Percentiles rank a stretch among this genome's conserved stretches.
phyloP scores from a whole-genome alignment of 1,139 yeast genomes.

The Magnusiomyces paraingens region DNA sequence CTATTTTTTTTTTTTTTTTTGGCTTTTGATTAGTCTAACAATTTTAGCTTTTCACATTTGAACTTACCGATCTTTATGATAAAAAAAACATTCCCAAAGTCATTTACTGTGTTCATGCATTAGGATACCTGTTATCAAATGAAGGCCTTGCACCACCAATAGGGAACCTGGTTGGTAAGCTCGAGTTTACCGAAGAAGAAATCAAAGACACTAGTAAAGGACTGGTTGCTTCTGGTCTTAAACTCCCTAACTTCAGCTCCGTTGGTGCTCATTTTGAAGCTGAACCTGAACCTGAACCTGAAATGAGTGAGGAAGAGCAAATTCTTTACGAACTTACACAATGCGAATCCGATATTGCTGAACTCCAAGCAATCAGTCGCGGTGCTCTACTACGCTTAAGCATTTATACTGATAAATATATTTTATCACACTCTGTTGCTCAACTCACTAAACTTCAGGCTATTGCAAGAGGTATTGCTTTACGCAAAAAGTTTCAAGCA shows the following conservation, averaged over 20 bases:
- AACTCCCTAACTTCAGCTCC: constrained; percentile 38
- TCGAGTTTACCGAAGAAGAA: constrained; percentile 61
- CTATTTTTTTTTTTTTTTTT: neutral
- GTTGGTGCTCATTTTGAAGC: constrained; percentile 34
- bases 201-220: constrained; percentile 61
- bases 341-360: constrained; percentile 37
- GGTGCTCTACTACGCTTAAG: constrained; percentile 22
- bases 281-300: constrained; percentile 21
- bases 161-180: constrained; percentile 54
- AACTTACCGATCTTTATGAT: constrained; percentile 87
- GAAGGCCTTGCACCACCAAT: constrained; percentile 54
- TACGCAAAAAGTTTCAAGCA: constrained; percentile 24
- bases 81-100: constrained; percentile 91
- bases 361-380: constrained; percentile 43
- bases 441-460: constrained; percentile 23
- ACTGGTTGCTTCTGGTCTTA: constrained; percentile 42
- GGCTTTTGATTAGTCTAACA: neutral
- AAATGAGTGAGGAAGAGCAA: constrained; percentile 27
- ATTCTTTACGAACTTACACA: constrained; percentile 30
- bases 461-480: constrained; percentile 29
- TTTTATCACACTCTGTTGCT: constrained; percentile 16
- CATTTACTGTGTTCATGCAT: constrained; percentile 86
- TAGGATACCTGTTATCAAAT: constrained; percentile 62
- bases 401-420: constrained; percentile 18
- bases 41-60: constrained; percentile 61